Conservation (phyloP, 257 asterid species). For the Primulina eburnea region DNA sequence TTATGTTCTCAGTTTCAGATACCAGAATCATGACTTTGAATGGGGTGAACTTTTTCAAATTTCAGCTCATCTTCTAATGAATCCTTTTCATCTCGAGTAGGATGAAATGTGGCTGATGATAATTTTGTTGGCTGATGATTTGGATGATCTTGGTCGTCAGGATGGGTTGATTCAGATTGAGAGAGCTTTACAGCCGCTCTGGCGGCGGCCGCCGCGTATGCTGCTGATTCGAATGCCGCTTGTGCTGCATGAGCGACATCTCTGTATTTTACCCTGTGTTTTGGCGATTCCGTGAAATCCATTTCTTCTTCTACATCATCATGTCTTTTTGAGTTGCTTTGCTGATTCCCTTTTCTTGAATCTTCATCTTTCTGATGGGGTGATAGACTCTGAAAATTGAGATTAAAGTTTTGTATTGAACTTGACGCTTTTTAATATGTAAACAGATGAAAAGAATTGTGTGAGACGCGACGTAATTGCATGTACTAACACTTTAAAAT, state of each 20-base stretch:
- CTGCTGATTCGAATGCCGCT: constrained; percentile 90
- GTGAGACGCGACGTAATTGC: too few species aligned
- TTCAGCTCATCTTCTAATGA: constrained; percentile 12
- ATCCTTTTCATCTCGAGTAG: constrained; percentile 15
- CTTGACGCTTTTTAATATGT: too few species aligned
- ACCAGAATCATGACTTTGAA: constrained; percentile 25
- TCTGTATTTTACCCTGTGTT: constrained; percentile 46
- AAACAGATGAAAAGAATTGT: too few species aligned
- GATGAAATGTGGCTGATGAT: neutral
- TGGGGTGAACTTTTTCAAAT: constrained; percentile 29
- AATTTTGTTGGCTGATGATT: constrained; percentile 26
- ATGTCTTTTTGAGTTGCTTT: neutral
- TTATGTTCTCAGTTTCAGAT: constrained; percentile 22
- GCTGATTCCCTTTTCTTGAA: constrained; percentile 9
- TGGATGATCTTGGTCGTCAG: constrained; percentile 37
- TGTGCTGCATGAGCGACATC: constrained; percentile 94
- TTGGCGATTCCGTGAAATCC: constrained; percentile 25
- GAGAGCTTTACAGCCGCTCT: constrained; percentile 81
- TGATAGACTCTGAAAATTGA: neutral
- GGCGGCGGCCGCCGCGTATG: constrained; percentile 89
- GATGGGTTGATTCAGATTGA: constrained; percentile 49
- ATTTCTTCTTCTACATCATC: constrained; percentile 24
- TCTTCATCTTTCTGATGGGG: constrained; percentile 30
- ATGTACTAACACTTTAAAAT: too few species aligned
- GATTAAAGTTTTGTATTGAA: too few species aligned